phyloP scores from a whole-genome alignment of 2,329 filamentous ascomycete genomes.

The Clonostachys byssicola region DNA sequence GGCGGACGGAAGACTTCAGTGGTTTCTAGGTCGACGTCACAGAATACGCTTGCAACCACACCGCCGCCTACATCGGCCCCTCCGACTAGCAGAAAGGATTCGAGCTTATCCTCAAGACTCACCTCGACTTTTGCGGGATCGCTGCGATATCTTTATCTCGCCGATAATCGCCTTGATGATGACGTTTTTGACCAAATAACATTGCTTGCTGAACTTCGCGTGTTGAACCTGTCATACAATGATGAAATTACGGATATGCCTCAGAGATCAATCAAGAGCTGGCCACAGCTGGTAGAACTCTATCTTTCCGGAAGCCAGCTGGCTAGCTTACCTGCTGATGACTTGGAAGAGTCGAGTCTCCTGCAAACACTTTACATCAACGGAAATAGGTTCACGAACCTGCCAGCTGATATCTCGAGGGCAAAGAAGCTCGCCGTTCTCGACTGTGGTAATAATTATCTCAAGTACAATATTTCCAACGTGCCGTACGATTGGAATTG shows the following conservation, averaged over 20 bases:
- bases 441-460: conserved; percentile 88
- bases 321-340: conserved; percentile 86
- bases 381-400: conserved; percentile 94
- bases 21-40: conserved; percentile 59
- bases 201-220: conserved; percentile 74
- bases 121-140: conserved; percentile 86
- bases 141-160: conserved; percentile 78
- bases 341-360: conserved; percentile 83
- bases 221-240: conserved; percentile 94
- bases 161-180: conserved; percentile 91
- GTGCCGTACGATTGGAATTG: conserved; percentile 99
- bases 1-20: conserved; percentile 83
- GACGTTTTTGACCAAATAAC: conserved; percentile 92
- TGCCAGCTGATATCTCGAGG: conserved; percentile 92
- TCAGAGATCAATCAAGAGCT: conserved; percentile 79
- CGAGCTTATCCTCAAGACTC: conserved; percentile 74
- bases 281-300: conserved; percentile 85
- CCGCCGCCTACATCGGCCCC: conserved; percentile 29
- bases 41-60: conserved; percentile 24
- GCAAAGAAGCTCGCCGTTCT: conserved; percentile 88
- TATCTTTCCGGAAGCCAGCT: conserved; percentile 95
- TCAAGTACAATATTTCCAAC: conserved; percentile 99
- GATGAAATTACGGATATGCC: conserved; percentile 84
- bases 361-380: conserved; percentile 93
- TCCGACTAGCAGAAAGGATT: conserved; percentile 76